Conservation (phyloP, 23 red algal species). For the Gracilariopsis chorda region DNA sequence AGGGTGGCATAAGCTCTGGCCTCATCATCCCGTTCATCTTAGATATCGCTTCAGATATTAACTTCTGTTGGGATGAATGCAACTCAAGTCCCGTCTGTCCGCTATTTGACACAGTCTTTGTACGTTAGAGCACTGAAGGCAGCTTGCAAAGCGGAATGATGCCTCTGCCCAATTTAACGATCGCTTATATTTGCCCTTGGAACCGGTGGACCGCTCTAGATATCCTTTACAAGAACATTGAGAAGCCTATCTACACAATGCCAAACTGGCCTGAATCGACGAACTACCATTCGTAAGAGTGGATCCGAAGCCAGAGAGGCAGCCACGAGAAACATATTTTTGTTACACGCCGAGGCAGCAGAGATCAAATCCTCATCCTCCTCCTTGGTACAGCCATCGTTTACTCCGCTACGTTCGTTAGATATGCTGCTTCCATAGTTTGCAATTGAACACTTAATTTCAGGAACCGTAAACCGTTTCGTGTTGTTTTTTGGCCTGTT, state of each 20-base stretch:
- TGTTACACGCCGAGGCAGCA: background rate
- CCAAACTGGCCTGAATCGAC: background rate
- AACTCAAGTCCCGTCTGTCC: background rate
- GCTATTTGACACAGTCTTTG: background rate
- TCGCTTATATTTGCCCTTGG: background rate
- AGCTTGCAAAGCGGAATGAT: background rate
- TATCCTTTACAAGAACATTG: background rate
- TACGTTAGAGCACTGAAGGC: background rate
- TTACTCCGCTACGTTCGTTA: too few relatives aligned
- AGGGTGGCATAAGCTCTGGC: background rate
- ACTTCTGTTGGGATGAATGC: background rate
- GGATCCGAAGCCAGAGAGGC: slow-evolving; percentile 1
- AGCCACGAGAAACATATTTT: slow-evolving; percentile 27
- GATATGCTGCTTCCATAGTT: too few relatives aligned
- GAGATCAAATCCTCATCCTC: too few relatives aligned
- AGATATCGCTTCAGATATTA: background rate
- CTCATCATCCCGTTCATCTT: background rate
- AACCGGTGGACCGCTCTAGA: background rate
- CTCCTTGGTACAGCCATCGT: too few relatives aligned
- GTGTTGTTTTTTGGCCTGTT: too few relatives aligned
- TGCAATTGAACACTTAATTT: too few relatives aligned
- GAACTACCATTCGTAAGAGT: background rate
- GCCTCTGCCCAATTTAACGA: background rate
- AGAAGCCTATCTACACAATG: background rate
- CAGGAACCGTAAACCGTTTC: too few relatives aligned